These are phyloP conservation scores for Cryptosporidium meleagridis DNA, from an alignment of 169 alveolate genomes.

Conservation along the genomic window DNA sequence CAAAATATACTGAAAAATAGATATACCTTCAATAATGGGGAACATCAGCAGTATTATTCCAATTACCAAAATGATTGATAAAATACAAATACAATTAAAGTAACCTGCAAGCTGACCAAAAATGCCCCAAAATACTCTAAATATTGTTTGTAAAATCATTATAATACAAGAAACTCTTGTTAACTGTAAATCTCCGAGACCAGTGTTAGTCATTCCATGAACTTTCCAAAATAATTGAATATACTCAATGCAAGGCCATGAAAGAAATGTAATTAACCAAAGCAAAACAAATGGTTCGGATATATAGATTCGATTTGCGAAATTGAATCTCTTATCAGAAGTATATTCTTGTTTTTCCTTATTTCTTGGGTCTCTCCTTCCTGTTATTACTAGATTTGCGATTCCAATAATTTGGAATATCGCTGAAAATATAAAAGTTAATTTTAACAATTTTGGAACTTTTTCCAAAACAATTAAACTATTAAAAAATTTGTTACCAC, in stretches of 20 bases:
- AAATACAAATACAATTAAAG: constrained; percentile 31
- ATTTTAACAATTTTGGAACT: constrained; percentile 24
- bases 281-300: constrained; percentile 53
- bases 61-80: constrained; percentile 20
- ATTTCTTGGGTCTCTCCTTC: not conserved
- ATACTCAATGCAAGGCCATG: constrained; percentile 64
- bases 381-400: not conserved
- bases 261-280: constrained; percentile 48
- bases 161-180: constrained; percentile 39
- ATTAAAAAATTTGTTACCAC: constrained; percentile 1
- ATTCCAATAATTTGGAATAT: constrained; percentile 20
- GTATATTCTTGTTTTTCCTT: not conserved
- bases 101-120: constrained; percentile 39
- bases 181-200: constrained; percentile 43
- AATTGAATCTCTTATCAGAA: not conserved
- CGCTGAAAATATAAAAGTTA: constrained; percentile 13
- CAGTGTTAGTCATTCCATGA: constrained; percentile 45
- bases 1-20: constrained; percentile 15
- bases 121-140: constrained; percentile 51
- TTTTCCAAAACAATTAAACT: constrained; percentile 23
- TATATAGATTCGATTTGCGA: not conserved
- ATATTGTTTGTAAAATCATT: constrained; percentile 21
- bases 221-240: constrained; percentile 57
- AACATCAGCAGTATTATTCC: constrained; percentile 36
- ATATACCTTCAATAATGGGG: constrained; percentile 32